Evolutionary conservation across 2,329 filamentous ascomycete species (phyloP), one percentile per base, ranked within the genome.

Genomic region (Shiraia sp.): DNA sequence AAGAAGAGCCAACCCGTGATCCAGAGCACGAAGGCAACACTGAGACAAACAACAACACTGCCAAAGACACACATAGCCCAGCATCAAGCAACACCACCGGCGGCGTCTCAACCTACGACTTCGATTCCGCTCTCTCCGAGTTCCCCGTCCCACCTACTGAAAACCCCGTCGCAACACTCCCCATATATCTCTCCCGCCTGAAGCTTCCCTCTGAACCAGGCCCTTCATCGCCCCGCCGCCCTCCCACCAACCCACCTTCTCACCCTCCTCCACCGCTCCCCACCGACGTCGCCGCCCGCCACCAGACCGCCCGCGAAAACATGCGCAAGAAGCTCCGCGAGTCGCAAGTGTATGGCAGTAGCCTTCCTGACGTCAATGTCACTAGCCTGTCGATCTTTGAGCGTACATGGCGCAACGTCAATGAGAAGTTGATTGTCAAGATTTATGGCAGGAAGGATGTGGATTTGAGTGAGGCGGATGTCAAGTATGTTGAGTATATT

Each of bases 401-500:
- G 32, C 13, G 25, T 10, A 38, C 48, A 3, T 62, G 59, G 57
- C 47, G 59, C 4, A 46, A 51, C n/a, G 28, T 31, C 10, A 53
- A 58, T 22, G 36, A 48, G 8, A 10, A 32, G 8, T 13, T 60
- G 3, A 36, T 63, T 3, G 30, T 49, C 3, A 32, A 43, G 1
- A 49, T 61, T 12, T 59, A 49, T 33, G 53, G 57, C 7, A 40
- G 51, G 2, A 37, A 37, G 16, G 45, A 59, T 27, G 26, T 47
- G 6, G 17, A 36, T 13, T 24, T 62, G 13, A 39, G 26, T 2
- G 13, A 28, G 2, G 35, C 9, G 10, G 57, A 62, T 25, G 36
- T 56, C 6, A 14, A 33, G 7, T 42, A 51, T 28, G 40, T 61
- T 10, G 51, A 57, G 15, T 28, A 31, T 6, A 42, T 60, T 16